These are phyloP conservation scores for Kickxella alabastrina DNA, from an alignment of 192 early-diverging fungal genomes.

Conservation along the genomic window DNA sequence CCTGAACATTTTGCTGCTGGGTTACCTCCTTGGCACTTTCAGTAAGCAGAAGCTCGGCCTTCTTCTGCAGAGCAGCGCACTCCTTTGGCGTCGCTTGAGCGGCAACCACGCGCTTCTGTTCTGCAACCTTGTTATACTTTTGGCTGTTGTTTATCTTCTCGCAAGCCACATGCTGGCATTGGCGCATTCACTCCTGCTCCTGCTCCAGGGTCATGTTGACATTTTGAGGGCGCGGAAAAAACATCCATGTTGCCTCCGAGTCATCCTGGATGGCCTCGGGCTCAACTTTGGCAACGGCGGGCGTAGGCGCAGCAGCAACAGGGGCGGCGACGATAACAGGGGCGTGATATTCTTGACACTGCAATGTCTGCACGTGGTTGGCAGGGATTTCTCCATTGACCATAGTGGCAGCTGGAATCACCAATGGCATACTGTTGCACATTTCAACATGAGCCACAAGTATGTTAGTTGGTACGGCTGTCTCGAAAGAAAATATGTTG, in stretches of 20 bases:
- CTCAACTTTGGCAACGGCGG: background rate
- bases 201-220: slow-evolving; percentile 5
- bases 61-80: slow-evolving; percentile 1
- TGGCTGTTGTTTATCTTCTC: slow-evolving; percentile 1
- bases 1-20: background rate
- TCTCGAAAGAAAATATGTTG: background rate
- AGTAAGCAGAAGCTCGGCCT: background rate
- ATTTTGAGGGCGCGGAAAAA: slow-evolving; percentile 6
- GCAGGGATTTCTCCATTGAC: background rate
- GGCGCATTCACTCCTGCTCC: slow-evolving; percentile 6
- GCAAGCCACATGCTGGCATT: slow-evolving; percentile 7
- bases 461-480: background rate
- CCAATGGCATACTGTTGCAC: background rate
- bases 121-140: background rate
- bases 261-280: background rate
- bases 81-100: background rate
- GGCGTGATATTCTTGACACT: slow-evolving; percentile 1
- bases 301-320: background rate
- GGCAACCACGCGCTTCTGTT: slow-evolving; percentile 1
- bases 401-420: slow-evolving; percentile 1
- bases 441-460: background rate
- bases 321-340: background rate
- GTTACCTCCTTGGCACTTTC: background rate
- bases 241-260: slow-evolving; percentile 6
- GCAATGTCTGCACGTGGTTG: background rate